Percentiles rank a stretch among this genome's conserved stretches.
Conservation (phyloP, 1,284 basidiomycete genomes). For the Vanrija pseudolonga region DNA sequence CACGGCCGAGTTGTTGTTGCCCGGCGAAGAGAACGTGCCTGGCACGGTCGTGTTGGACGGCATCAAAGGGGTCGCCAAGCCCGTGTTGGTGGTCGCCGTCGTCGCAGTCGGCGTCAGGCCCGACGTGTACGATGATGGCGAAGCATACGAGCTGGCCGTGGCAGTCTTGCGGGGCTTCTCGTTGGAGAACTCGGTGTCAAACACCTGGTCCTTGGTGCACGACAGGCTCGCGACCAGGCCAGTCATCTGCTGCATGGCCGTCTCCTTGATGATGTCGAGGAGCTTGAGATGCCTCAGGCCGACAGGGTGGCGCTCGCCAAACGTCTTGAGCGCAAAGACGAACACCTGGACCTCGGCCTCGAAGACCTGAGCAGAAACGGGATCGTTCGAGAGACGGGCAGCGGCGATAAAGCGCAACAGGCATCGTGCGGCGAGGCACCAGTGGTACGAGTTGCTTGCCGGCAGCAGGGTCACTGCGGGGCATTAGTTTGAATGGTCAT, state of each 20-base stretch:
- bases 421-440: constrained; percentile 25
- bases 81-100: too few relatives aligned
- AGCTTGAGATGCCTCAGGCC: constrained; percentile 28
- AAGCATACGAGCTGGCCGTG: too few relatives aligned
- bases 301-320: constrained; percentile 33
- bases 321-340: constrained; percentile 24
- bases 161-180: too few relatives aligned
- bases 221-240: neutral
- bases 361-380: constrained; percentile 31
- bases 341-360: constrained; percentile 38
- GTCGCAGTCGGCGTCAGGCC: too few relatives aligned
- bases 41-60: too few relatives aligned
- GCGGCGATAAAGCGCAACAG: constrained; percentile 36
- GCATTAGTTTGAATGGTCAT: neutral
- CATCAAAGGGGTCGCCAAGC: too few relatives aligned
- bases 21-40: too few relatives aligned
- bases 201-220: constrained; percentile 2
- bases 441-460: constrained; percentile 21
- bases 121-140: too few relatives aligned
- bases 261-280: constrained; percentile 18
- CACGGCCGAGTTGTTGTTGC: too few relatives aligned
- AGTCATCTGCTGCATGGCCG: neutral
- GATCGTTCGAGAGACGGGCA: constrained; percentile 25
- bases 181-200: constrained; percentile 3
- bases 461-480: constrained; percentile 34